Conservation (phyloP, 2,329 filamentous ascomycete species). For the Claviceps pazoutovae region DNA sequence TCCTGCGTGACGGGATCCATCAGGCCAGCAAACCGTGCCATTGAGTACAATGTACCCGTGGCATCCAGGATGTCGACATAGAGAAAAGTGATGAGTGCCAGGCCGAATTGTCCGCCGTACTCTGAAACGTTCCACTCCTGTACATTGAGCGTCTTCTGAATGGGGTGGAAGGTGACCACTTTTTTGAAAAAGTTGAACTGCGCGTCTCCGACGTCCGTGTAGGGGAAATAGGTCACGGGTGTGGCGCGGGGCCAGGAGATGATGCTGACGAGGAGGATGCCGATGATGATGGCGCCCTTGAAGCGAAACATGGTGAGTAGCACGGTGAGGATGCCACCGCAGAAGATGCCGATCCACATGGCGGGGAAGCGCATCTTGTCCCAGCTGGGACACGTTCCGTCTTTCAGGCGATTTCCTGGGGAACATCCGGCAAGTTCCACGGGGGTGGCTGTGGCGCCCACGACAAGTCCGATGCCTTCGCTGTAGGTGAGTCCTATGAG, state of each 20-base stretch:
- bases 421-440: slow-evolving; percentile 62
- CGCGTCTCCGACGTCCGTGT: slow-evolving; percentile 53
- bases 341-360: slow-evolving; percentile 84
- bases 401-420: slow-evolving; percentile 23
- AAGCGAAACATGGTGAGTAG: slow-evolving; percentile 74
- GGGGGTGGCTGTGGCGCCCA: slow-evolving; percentile 54
- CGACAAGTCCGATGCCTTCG: slow-evolving; percentile 68
- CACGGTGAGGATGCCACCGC: slow-evolving; percentile 66
- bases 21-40: slow-evolving; percentile 71
- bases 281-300: slow-evolving; percentile 74
- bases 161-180: slow-evolving; percentile 73
- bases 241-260: slow-evolving; percentile 78
- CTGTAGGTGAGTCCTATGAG: slow-evolving; percentile 65
- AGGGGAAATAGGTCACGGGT: slow-evolving; percentile 66
- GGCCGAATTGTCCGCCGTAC: slow-evolving; percentile 62
- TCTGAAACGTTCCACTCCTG: slow-evolving; percentile 59
- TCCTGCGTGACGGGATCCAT: slow-evolving; percentile 75
- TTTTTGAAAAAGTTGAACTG: slow-evolving; percentile 78
- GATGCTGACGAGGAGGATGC: slow-evolving; percentile 71
- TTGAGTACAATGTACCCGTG: slow-evolving; percentile 77
- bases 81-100: slow-evolving; percentile 77
- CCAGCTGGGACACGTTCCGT: slow-evolving; percentile 45
- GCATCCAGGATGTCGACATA: slow-evolving; percentile 84
- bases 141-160: slow-evolving; percentile 52
- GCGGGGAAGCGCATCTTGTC: slow-evolving; percentile 71